A percentile compares a stretch with the other conserved stretches of the same genome.
Conservation (phyloP, 495 filamentous ascomycete genomes). For the Aspergillus conjunctus region DNA sequence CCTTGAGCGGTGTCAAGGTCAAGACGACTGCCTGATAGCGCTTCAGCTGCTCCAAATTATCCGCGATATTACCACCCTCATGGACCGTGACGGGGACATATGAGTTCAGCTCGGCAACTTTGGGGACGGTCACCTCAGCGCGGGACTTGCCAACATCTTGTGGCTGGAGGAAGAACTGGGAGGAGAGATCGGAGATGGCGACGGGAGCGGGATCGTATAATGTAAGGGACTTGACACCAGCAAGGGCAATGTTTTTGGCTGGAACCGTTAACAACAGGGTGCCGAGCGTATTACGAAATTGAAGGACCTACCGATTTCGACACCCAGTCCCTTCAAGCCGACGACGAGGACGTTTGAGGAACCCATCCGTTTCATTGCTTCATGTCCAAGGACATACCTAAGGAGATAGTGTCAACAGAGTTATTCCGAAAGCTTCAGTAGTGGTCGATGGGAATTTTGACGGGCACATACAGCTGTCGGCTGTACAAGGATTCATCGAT, state of each 20-base stretch:
- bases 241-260: conserved; percentile 98
- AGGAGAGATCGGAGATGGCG: conserved; percentile 81
- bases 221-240: conserved; percentile 88
- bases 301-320: conserved; percentile 74
- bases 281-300: neutral
- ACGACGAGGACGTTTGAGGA: conserved; percentile 93
- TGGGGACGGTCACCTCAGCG: conserved; percentile 80
- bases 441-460: neutral
- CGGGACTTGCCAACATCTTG: conserved; percentile 92
- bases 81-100: conserved; percentile 89
- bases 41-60: conserved; percentile 74
- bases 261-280: conserved; percentile 13
- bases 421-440: neutral
- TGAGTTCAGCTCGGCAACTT: conserved; percentile 91
- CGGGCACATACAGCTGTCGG: conserved; percentile 72
- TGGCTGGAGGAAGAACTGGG: conserved; percentile 91
- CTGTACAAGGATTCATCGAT: conserved; percentile 99
- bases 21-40: conserved; percentile 91
- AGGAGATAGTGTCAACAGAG: conserved; percentile 15
- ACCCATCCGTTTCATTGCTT: conserved; percentile 99
- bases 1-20: conserved; percentile 75
- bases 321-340: conserved; percentile 89
- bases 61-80: conserved; percentile 60
- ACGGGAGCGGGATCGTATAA: conserved; percentile 83
- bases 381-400: conserved; percentile 92